A percentile compares a stretch with the other conserved stretches of the same genome.
Conservation (phyloP, 2,329 filamentous ascomycete species). For the Clathrospora elynae region DNA sequence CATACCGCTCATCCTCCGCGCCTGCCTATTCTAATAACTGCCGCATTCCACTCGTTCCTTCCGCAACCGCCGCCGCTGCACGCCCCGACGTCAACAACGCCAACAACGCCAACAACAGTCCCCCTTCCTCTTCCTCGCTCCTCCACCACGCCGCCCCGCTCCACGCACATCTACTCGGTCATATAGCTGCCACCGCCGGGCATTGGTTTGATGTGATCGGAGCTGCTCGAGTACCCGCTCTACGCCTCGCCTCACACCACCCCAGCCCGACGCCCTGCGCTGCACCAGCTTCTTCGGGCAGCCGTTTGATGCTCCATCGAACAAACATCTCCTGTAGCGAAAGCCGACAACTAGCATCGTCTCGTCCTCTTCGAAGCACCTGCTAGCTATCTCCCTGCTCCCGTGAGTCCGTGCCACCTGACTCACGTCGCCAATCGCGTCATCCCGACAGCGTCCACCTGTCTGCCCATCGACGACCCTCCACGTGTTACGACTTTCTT, state of each 20-base stretch:
- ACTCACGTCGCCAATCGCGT: constrained; percentile 42
- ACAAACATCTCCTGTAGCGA: constrained; percentile 30
- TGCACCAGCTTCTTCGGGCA: constrained; percentile 25
- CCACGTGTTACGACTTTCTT: constrained; percentile 49
- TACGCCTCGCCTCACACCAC: constrained; percentile 21
- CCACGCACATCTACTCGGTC: constrained; percentile 41
- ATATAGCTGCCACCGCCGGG: constrained; percentile 32
- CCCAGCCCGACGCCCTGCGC: constrained; percentile 15
- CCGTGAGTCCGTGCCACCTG: constrained; percentile 43
- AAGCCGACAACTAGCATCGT: constrained; percentile 34
- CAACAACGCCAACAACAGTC: constrained; percentile 8
- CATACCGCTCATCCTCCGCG: constrained; percentile 11
- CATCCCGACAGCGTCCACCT: constrained; percentile 32
- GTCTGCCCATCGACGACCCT: constrained; percentile 37
- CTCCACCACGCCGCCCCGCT: constrained; percentile 24
- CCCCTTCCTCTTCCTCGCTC: background rate
- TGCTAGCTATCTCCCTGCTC: constrained; percentile 25
- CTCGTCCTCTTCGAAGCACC: constrained; percentile 27
- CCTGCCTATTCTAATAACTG: constrained; percentile 26
- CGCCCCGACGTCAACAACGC: constrained; percentile 29
- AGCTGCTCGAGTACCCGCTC: constrained; percentile 25
- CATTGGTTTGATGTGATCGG: constrained; percentile 44
- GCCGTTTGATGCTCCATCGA: constrained; percentile 33
- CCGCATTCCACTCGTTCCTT: constrained; percentile 38
- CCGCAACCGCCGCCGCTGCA: constrained; percentile 30